phyloP scores from a whole-genome alignment of 129 eudicot genomes.

The Calendula officinalis region DNA sequence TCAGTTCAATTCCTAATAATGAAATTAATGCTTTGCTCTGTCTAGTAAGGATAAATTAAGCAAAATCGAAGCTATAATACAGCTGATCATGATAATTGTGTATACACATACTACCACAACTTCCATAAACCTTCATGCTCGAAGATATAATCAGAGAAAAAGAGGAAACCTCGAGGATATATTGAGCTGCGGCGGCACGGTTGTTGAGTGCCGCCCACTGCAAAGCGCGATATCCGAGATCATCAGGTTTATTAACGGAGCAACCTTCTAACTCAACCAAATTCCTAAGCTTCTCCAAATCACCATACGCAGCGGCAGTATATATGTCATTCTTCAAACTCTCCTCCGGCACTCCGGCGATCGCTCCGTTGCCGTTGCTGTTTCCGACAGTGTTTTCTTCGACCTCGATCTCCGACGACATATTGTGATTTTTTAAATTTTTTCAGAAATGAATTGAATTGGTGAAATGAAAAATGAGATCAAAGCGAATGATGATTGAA shows the following conservation, averaged over 20 bases:
- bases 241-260: conserved; percentile 73
- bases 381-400: conserved; percentile 41
- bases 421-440: background rate
- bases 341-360: conserved; percentile 43
- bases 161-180: conserved; percentile 69
- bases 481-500: conserved; percentile 1
- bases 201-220: conserved; percentile 99
- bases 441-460: conserved; percentile 13
- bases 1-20: background rate
- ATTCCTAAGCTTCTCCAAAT: conserved; percentile 83
- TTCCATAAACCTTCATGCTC: background rate
- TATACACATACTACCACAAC: background rate
- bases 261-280: conserved; percentile 86
- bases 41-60: background rate
- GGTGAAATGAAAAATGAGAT: conserved; percentile 7
- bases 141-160: background rate
- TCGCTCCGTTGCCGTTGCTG: conserved; percentile 27
- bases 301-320: conserved; percentile 98
- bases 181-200: conserved; percentile 89
- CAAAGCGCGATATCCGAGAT: conserved; percentile 80
- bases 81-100: background rate
- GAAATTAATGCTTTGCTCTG: background rate
- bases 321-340: conserved; percentile 77
- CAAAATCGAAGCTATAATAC: background rate
- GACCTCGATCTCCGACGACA: conserved; percentile 98